Conservation (phyloP, 2,329 filamentous ascomycete genomes). For the Xylariaceae sp. region DNA sequence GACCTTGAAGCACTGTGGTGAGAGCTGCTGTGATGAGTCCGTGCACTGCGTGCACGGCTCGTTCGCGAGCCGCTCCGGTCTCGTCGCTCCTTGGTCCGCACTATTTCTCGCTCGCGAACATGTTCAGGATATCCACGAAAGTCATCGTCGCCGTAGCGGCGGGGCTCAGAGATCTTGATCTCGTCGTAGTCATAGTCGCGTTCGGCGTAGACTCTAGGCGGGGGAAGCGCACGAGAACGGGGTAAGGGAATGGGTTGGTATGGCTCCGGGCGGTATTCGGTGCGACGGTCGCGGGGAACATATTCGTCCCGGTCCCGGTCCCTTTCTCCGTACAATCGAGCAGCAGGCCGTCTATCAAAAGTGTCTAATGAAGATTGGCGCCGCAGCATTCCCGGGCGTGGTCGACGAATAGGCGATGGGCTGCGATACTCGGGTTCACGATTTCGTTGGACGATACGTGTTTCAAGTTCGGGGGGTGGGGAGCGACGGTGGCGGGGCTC, state of each 20-base stretch:
- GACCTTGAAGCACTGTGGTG: conserved; percentile 40
- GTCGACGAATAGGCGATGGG: conserved; percentile 58
- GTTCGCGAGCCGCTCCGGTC: conserved; percentile 42
- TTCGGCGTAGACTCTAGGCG: conserved; percentile 56
- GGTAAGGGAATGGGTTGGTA: conserved; percentile 68
- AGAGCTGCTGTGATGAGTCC: conserved; percentile 31
- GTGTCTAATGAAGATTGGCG: conserved; percentile 89
- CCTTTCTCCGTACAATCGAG: conserved; percentile 39
- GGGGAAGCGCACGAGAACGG: conserved; percentile 58
- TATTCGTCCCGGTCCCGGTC: conserved; percentile 48
- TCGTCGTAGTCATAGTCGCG: conserved; percentile 58
- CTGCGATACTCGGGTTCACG: conserved; percentile 37
- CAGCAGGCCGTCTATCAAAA: conserved; percentile 71
- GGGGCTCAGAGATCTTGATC: conserved; percentile 65
- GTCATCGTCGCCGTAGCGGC: conserved; percentile 69
- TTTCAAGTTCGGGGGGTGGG: conserved; percentile 49
- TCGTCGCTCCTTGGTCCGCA: conserved; percentile 47
- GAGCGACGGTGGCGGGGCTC: conserved; percentile 36
- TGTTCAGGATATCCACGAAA: conserved; percentile 61
- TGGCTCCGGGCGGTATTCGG: conserved; percentile 55
- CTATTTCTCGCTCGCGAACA: conserved; percentile 60
- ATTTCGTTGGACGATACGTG: conserved; percentile 47
- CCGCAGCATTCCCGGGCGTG: conserved; percentile 53
- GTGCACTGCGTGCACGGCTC: conserved; percentile 33
- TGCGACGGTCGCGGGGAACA: conserved; percentile 47